Evolutionary conservation across 1,284 basidiomycete genomes (phyloP).

Genomic region (Rhizoctonia solani): DNA sequence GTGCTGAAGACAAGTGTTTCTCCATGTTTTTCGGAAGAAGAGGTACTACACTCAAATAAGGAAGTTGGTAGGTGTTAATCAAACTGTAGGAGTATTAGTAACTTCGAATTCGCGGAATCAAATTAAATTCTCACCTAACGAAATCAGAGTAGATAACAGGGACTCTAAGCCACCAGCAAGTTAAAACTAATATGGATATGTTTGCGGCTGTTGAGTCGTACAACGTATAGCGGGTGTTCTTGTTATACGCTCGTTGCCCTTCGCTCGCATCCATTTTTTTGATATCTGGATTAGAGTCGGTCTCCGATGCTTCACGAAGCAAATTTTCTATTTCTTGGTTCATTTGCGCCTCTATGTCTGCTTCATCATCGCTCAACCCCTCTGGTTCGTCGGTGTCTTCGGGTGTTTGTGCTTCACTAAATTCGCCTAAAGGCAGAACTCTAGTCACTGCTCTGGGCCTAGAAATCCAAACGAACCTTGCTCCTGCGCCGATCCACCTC

Average conservation of each 20-base stretch:
- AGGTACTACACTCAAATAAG: conserved; percentile 77
- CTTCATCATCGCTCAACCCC: conserved; percentile 52
- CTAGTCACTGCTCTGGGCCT: too few species aligned
- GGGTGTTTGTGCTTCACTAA: too few species aligned
- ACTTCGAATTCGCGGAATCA: conserved; percentile 6
- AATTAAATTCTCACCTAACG: conserved; percentile 56
- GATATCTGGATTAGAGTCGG: conserved; percentile 21
- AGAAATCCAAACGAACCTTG: not conserved
- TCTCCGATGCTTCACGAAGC: conserved; percentile 34
- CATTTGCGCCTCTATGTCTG: conserved; percentile 44
- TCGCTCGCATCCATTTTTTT: conserved; percentile 36
- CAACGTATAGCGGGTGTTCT: conserved; percentile 10
- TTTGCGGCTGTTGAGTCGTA: conserved; percentile 63
- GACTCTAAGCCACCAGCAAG: conserved; percentile 76
- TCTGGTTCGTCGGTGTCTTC: conserved; percentile 41
- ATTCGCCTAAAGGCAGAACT: too few species aligned
- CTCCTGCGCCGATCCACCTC: not conserved
- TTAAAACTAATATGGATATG: conserved; percentile 67
- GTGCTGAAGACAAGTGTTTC: conserved; percentile 70
- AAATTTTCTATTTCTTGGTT: conserved; percentile 32
- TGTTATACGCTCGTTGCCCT: conserved; percentile 35
- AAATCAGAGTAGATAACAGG: conserved; percentile 78
- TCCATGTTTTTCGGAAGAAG: conserved; percentile 68
- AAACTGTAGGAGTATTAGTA: conserved; percentile 54
- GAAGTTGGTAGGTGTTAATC: conserved; percentile 74